These are phyloP conservation scores for Paecilomyces fulvus DNA, from an alignment of 2,329 filamentous ascomycete genomes.

Conservation along the genomic window DNA sequence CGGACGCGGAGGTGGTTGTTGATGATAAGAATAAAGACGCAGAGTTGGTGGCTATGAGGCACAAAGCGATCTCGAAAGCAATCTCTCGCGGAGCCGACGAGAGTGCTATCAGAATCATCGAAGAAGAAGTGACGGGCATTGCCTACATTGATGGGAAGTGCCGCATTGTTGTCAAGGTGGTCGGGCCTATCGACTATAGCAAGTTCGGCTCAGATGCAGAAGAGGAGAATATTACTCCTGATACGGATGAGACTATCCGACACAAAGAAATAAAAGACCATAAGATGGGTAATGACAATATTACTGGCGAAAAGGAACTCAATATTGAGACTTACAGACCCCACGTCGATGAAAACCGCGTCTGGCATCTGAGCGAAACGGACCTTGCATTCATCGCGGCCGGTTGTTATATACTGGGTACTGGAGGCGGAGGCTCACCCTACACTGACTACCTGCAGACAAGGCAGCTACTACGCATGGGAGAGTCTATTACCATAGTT, in stretches of 20 bases:
- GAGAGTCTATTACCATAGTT: constrained; percentile 4
- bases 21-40: not conserved
- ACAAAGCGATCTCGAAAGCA: not conserved
- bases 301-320: constrained; percentile 2
- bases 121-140: not conserved
- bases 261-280: not conserved
- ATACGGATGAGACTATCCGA: not conserved
- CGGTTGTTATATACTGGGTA: constrained; percentile 30
- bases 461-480: constrained; percentile 28
- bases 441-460: constrained; percentile 41
- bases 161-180: constrained; percentile 17
- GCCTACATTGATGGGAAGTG: not conserved
- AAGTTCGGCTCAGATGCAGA: constrained; percentile 16
- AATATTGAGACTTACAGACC: constrained; percentile 25
- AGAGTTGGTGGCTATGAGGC: not conserved
- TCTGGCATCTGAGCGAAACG: constrained; percentile 30
- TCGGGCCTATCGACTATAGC: constrained; percentile 45
- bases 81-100: not conserved
- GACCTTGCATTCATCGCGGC: constrained; percentile 31
- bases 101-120: constrained; percentile 14
- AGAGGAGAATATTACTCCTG: not conserved
- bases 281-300: not conserved
- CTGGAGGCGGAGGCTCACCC: constrained; percentile 33
- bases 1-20: constrained; percentile 1
- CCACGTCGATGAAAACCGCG: constrained; percentile 16